Evolutionary conservation across 2,329 filamentous ascomycete species (phyloP).

Genomic region (Colletotrichum sp.): DNA sequence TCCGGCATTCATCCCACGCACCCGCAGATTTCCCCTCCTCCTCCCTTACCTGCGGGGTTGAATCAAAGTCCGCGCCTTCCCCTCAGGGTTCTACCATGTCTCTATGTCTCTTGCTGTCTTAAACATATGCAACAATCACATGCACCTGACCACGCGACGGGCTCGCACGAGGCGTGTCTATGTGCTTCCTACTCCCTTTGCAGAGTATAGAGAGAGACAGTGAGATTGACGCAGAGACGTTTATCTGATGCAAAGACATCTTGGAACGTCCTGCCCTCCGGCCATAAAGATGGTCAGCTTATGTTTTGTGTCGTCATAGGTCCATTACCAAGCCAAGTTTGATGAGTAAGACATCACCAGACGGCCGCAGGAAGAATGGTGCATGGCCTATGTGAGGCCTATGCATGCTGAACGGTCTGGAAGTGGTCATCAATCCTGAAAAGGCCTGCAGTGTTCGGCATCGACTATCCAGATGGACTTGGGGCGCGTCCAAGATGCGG

Average conservation of each 20-base stretch:
- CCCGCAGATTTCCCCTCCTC: not conserved
- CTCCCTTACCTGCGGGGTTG: not conserved
- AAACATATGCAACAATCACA: not conserved
- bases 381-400: not conserved
- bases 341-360: conserved; percentile 1
- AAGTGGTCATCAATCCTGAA: not conserved
- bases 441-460: not conserved
- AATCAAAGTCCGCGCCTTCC: not conserved
- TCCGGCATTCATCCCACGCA: not conserved
- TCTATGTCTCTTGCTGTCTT: not conserved
- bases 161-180: not conserved
- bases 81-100: not conserved
- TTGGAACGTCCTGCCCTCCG: not conserved
- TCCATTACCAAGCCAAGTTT: not conserved
- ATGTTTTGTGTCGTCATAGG: not conserved
- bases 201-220: not conserved
- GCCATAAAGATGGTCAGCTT: not conserved
- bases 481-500: not conserved
- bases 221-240: not conserved
- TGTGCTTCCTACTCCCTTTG: not conserved
- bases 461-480: not conserved
- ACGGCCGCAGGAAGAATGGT: not conserved
- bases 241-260: not conserved
- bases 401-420: not conserved
- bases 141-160: not conserved